Percentiles rank a stretch among this genome's conserved stretches.
Evolutionary conservation across 176 grass and related monocot species (phyloP).

Genomic region (Oryza punctata): DNA sequence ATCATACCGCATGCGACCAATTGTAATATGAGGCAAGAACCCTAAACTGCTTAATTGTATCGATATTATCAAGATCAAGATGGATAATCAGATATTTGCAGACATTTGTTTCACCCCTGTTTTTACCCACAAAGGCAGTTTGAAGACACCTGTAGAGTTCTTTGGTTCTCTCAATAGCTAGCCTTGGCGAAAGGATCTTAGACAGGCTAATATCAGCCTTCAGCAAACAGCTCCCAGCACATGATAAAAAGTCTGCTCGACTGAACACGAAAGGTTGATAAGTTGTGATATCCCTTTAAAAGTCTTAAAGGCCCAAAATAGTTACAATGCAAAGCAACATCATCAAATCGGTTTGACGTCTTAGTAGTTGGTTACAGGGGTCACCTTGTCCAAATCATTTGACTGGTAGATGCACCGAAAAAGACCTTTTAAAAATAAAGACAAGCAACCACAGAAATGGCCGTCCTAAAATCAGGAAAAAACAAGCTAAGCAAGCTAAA

Average conservation of each 20-base stretch:
- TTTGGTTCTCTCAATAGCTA: background rate
- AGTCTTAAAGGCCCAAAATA: background rate
- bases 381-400: background rate
- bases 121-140: background rate
- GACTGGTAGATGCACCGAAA: constrained; percentile 6
- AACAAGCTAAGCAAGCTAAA: background rate
- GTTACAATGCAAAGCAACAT: background rate
- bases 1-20: background rate
- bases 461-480: background rate
- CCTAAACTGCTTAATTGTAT: background rate
- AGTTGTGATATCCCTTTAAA: too few relatives aligned
- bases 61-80: background rate
- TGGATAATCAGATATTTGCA: background rate
- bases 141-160: background rate
- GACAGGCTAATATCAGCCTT: background rate
- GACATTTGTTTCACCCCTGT: background rate
- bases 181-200: background rate
- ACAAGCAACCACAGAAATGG: background rate
- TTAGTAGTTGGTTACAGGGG: background rate
- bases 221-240: background rate
- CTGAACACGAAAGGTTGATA: background rate
- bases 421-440: background rate
- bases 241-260: background rate
- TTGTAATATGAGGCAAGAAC: background rate
- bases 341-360: background rate